Evolutionary conservation across 805 yeast genomes (phyloP).

Genomic region (Kodamaea fukazawae): DNA sequence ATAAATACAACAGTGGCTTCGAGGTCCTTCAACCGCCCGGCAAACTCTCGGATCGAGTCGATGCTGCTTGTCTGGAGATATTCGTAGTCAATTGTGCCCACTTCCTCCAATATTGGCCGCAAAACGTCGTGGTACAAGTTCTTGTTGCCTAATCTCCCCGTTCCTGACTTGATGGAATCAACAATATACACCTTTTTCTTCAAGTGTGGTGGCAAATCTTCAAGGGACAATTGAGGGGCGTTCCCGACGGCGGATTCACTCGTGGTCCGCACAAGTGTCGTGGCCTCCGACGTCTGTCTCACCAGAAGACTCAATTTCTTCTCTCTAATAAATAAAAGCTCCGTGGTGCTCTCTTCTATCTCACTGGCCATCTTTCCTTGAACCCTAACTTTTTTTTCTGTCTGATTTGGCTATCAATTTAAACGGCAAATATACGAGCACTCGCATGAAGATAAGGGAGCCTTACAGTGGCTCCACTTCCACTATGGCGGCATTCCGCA

Average conservation of each 20-base stretch:
- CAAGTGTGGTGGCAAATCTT: constrained; percentile 6
- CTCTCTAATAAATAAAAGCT: constrained; percentile 6
- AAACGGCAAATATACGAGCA: too few relatives aligned
- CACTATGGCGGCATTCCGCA: too few relatives aligned
- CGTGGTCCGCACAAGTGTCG: constrained; percentile 1
- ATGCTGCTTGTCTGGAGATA: constrained; percentile 44
- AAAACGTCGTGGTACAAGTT: constrained; percentile 44
- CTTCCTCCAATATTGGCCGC: constrained; percentile 43
- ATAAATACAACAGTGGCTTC: constrained; percentile 53
- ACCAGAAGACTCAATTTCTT: constrained; percentile 7
- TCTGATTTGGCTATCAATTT: too few relatives aligned
- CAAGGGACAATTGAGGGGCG: neutral
- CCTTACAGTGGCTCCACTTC: too few relatives aligned
- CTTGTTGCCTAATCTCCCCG: constrained; percentile 28
- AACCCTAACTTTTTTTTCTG: neutral
- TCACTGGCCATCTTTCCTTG: constrained; percentile 1
- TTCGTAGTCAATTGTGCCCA: constrained; percentile 31
- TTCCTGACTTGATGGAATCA: constrained; percentile 53
- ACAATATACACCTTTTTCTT: constrained; percentile 28
- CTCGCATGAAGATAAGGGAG: too few relatives aligned
- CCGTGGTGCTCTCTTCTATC: constrained; percentile 2
- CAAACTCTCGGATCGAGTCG: constrained; percentile 41
- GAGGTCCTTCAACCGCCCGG: constrained; percentile 21
- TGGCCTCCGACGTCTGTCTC: constrained; percentile 2
- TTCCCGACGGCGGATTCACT: neutral